A percentile compares a stretch with the other conserved stretches of the same genome.
Conservation (phyloP, 1,284 basidiomycete genomes). For the Ustilago sp. region DNA sequence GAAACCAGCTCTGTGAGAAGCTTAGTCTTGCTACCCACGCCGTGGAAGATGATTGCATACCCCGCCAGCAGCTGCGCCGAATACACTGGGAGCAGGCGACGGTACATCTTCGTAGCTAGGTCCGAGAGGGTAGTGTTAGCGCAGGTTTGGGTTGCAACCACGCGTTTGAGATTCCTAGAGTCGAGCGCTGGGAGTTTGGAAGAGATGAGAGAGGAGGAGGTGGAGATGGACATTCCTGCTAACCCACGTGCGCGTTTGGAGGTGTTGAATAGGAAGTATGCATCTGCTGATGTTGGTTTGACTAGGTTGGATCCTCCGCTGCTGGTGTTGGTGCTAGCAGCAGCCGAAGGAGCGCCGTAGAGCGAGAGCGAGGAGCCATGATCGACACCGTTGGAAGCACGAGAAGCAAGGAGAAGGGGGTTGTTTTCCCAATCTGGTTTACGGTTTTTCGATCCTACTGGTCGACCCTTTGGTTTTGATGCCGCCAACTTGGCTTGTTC, state of each 20-base stretch:
- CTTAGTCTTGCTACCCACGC: constrained; percentile 41
- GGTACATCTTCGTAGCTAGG: constrained; percentile 36
- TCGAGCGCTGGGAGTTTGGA: constrained; percentile 34
- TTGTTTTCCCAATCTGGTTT: constrained; percentile 48
- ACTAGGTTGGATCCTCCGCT: constrained; percentile 28
- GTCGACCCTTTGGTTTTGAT: constrained; percentile 35
- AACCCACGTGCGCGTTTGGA: constrained; percentile 36
- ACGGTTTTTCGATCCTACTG: constrained; percentile 38
- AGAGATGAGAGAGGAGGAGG: constrained; percentile 32
- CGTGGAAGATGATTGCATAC: constrained; percentile 52
- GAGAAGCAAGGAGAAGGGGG: constrained; percentile 24
- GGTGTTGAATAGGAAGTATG: constrained; percentile 55
- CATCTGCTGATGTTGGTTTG: constrained; percentile 48
- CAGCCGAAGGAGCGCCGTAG: constrained; percentile 19
- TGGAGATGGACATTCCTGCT: constrained; percentile 40
- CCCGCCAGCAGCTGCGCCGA: constrained; percentile 44
- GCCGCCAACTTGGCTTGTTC: constrained; percentile 14
- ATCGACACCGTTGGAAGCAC: constrained; percentile 14
- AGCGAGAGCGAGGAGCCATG: constrained; percentile 27
- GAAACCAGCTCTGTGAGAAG: constrained; percentile 32
- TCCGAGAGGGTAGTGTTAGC: constrained; percentile 26
- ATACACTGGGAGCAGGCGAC: constrained; percentile 39
- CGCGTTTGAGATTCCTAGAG: constrained; percentile 27
- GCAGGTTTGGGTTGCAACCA: constrained; percentile 18
- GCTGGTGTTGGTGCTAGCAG: background rate